phyloP scores from a whole-genome alignment of 306 rosid species.

The Senna siamea region DNA sequence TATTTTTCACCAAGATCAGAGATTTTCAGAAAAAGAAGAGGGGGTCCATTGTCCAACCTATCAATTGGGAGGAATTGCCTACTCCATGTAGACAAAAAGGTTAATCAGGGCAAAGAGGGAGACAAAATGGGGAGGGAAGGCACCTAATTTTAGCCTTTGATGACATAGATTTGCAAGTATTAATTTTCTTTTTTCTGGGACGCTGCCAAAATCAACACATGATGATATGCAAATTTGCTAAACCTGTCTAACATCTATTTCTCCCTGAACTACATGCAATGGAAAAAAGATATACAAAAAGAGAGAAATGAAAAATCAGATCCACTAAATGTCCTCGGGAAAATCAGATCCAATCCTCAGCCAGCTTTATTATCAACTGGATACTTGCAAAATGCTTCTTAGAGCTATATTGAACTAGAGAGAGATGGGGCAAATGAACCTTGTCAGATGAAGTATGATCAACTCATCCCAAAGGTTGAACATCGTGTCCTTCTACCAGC shows the following conservation, averaged over 20 bases:
- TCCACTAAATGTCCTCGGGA: constrained; percentile 19
- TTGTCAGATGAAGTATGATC: constrained; percentile 1
- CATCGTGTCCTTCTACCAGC: constrained; percentile 16
- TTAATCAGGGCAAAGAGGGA: constrained; percentile 20
- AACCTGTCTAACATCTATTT: constrained; percentile 16
- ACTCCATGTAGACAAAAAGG: not conserved
- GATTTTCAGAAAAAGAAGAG: not conserved
- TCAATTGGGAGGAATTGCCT: not conserved
- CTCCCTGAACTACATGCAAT: not conserved
- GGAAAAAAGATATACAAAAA: not conserved
- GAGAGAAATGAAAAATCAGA: not conserved
- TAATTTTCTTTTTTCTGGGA: not conserved
- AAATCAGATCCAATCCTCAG: constrained; percentile 17
- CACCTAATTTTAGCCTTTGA: constrained; percentile 22
- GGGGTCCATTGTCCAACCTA: not conserved
- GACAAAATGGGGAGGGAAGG: constrained; percentile 1
- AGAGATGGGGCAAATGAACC: not conserved
- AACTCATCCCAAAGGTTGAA: constrained; percentile 23
- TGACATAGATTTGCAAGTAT: not conserved
- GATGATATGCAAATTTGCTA: not conserved
- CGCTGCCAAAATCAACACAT: not conserved
- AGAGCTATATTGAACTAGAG: constrained; percentile 10
- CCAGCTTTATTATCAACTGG: constrained; percentile 23
- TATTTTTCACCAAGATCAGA: constrained; percentile 14
- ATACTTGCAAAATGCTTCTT: constrained; percentile 18